Evolutionary conservation across 2,329 filamentous ascomycete genomes (phyloP), one percentile per base, ranked within the genome.

Genomic region (Hortaea werneckii): DNA sequence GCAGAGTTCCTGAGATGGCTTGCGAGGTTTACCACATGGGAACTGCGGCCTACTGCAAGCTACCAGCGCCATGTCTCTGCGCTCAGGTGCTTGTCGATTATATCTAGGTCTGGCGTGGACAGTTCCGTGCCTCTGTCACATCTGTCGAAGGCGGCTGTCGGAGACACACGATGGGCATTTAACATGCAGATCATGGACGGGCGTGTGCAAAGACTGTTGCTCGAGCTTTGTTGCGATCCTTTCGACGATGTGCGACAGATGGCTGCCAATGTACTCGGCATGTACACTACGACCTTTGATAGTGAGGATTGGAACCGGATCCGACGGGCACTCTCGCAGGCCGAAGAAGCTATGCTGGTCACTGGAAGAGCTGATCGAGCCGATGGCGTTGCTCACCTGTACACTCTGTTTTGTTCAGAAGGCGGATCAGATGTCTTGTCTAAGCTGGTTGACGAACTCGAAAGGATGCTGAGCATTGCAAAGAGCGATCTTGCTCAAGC

Each of bases 281-380:
- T 57, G 2, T 55, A 46, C 29, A 26, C 45, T 5, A 29, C 42
- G 10, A 48, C 43, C 43, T 35, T 35, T n/a, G 43, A 27, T 40
- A 30, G 32, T 39, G 29, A 6, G 9, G 13, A 27, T 20, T 8
- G 26, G n/a, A 27, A 13, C 9, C 7, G 11, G 4, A 20, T 41
- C 40, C 9, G 13, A 11, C 12, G 9, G 40, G 41, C 41, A 11
- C 10, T 37, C 12, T 34, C 28, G 10, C 28, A 29, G n/a, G 41
- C 41, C 7, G 41, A 34, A 20, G 30, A 32, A 11, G 8, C 20
- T 20, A 82, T 86, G 47, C 73, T 80, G 20, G 72, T 69, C 27
- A 94, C 87, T 4, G 87, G 87, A 20, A 78, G 92, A 50, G 90
- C 88, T 9, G 89, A 96, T 60, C 87, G 95, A 62, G 88, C 89